A percentile compares a stretch with the other conserved stretches of the same genome.
phyloP scores from a whole-genome alignment of 768 basidiomycete species.

The Termitomyces sp. region DNA sequence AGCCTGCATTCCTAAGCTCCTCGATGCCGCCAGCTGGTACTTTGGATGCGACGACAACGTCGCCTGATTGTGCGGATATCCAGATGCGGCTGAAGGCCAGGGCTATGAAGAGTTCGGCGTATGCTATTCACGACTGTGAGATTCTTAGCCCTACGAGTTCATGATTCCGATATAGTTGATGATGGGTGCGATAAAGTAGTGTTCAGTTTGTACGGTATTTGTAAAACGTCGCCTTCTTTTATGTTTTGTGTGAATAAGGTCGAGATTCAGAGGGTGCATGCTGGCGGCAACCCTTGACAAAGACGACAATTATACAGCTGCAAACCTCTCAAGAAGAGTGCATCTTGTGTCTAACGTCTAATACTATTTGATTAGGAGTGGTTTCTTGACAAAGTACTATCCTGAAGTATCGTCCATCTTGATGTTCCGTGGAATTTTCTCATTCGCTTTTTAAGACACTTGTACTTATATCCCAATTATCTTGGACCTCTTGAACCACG shows the following conservation, averaged over 20 bases:
- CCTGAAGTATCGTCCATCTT: too few species aligned
- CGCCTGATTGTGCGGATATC: slow-evolving; percentile 7
- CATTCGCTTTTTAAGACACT: too few species aligned
- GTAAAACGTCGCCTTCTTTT: neutral
- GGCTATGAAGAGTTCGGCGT: slow-evolving; percentile 13
- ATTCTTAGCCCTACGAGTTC: slow-evolving; percentile 13
- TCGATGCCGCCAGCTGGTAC: neutral
- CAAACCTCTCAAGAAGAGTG: too few species aligned
- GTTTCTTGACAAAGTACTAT: too few species aligned
- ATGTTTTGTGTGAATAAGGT: neutral
- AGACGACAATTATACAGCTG: too few species aligned
- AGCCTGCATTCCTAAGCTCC: slow-evolving; percentile 1
- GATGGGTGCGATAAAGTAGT: neutral
- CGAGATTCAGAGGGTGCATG: neutral
- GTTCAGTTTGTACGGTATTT: neutral
- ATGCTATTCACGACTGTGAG: slow-evolving; percentile 14
- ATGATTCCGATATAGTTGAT: neutral
- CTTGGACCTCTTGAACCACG: too few species aligned
- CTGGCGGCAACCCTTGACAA: neutral
- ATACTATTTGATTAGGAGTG: too few species aligned
- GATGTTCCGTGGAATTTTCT: too few species aligned
- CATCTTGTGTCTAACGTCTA: too few species aligned
- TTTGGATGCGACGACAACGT: neutral
- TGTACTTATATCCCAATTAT: too few species aligned
- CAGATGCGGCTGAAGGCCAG: slow-evolving; percentile 12